Conservation (phyloP, 164 flowering plant genomes). For the Vitis amurensis region DNA sequence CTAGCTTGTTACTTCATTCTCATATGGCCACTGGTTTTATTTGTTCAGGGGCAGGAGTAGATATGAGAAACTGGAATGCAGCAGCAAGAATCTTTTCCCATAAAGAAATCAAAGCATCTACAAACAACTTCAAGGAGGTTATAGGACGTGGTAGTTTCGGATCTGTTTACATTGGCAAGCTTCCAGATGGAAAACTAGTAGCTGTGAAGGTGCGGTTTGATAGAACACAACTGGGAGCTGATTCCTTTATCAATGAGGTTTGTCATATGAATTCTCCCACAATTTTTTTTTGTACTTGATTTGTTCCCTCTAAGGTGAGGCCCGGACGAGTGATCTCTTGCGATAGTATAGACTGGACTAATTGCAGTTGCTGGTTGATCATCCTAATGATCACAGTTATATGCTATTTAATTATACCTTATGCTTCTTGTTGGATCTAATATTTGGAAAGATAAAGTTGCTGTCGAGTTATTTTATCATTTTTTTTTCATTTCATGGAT, state of each 20-base stretch:
- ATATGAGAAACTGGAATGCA: conserved; percentile 62
- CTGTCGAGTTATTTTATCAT: not conserved
- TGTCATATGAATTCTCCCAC: not conserved
- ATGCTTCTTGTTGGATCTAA: too few species aligned
- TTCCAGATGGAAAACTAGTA: conserved; percentile 66
- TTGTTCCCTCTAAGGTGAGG: too few species aligned
- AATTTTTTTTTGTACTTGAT: too few species aligned
- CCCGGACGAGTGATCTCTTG: too few species aligned
- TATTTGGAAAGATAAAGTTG: not conserved
- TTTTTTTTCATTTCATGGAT: conserved; percentile 1
- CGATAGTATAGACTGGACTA: too few species aligned
- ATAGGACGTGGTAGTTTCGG: conserved; percentile 91
- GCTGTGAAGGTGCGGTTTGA: conserved; percentile 91
- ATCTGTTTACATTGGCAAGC: conserved; percentile 79
- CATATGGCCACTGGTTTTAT: not conserved
- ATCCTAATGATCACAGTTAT: too few species aligned
- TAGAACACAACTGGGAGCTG: conserved; percentile 70
- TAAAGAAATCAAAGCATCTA: conserved; percentile 76
- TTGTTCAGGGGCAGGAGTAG: conserved; percentile 33
- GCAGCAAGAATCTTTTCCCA: conserved; percentile 62
- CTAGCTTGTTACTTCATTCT: not conserved
- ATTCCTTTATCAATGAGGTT: conserved; percentile 90
- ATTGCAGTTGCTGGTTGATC: too few species aligned
- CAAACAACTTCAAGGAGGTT: conserved; percentile 74
- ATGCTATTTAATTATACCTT: too few species aligned